phyloP scores from a whole-genome alignment of 2,329 filamentous ascomycete species.

The Ceratocystis huliohia region DNA sequence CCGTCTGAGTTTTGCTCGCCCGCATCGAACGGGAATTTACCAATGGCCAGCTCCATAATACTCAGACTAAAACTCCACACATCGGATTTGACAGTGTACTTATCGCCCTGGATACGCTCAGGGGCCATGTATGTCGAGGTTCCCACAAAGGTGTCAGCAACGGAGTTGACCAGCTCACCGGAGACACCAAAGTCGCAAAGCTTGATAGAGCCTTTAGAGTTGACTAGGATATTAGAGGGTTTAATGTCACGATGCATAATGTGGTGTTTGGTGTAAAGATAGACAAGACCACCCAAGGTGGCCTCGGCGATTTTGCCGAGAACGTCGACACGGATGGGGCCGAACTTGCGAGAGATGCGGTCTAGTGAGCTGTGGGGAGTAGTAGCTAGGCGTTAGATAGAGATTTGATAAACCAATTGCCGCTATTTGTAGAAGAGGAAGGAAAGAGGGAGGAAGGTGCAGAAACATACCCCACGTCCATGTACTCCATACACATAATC shows the following conservation, averaged over 20 bases:
- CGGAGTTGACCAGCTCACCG: slow-evolving; percentile 91
- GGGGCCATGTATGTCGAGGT: slow-evolving; percentile 99
- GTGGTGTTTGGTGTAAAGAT: slow-evolving; percentile 87
- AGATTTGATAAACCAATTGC: not conserved
- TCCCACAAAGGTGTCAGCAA: slow-evolving; percentile 95
- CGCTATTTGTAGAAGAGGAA: not conserved
- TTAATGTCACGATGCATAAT: slow-evolving; percentile 99
- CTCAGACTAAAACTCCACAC: slow-evolving; percentile 96
- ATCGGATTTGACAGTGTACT: slow-evolving; percentile 95
- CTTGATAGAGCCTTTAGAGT: slow-evolving; percentile 89
- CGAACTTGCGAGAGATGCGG: slow-evolving; percentile 85
- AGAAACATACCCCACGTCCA: slow-evolving; percentile 81
- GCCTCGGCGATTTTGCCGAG: slow-evolving; percentile 96
- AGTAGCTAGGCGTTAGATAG: not conserved
- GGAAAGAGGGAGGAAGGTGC: not conserved
- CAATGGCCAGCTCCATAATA: slow-evolving; percentile 95
- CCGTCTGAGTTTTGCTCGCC: slow-evolving; percentile 58
- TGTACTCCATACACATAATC: slow-evolving; percentile 99
- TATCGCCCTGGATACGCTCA: slow-evolving; percentile 90
- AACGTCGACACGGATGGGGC: slow-evolving; percentile 88
- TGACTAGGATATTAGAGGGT: slow-evolving; percentile 92
- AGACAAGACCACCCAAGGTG: slow-evolving; percentile 81
- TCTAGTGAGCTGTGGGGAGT: slow-evolving; percentile 62
- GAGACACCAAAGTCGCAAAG: slow-evolving; percentile 98
- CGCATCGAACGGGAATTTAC: slow-evolving; percentile 84